A percentile compares a stretch with the other conserved stretches of the same genome.
These are phyloP conservation scores for Termitomyces sp. DNA, from an alignment of 768 basidiomycete species.

Conservation along the genomic window DNA sequence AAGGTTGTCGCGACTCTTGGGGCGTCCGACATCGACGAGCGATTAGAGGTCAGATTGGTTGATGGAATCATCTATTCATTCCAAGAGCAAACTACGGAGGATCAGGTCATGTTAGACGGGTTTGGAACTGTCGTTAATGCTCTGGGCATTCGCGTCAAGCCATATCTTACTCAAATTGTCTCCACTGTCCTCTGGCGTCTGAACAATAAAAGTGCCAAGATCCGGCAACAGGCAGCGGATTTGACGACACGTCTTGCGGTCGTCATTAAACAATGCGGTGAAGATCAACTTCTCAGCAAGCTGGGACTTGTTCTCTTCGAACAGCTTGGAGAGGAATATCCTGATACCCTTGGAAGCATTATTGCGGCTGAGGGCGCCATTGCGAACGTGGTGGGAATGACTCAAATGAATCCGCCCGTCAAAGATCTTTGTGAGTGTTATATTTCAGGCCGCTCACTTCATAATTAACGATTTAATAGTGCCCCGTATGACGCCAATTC, in stretches of 20 bases:
- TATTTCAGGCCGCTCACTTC: neutral
- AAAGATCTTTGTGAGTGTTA: conserved; percentile 88
- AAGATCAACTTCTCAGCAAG: conserved; percentile 93
- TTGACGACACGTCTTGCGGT: conserved; percentile 92
- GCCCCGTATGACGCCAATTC: conserved; percentile 99
- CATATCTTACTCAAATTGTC: conserved; percentile 97
- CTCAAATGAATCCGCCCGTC: conserved; percentile 99
- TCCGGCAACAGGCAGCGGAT: conserved; percentile 99
- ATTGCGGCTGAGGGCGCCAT: conserved; percentile 98
- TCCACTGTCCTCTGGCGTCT: conserved; percentile 98
- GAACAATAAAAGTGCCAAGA: conserved; percentile 99
- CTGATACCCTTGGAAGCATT: conserved; percentile 97
- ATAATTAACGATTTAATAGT: conserved; percentile 42
- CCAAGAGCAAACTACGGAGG: conserved; percentile 99
- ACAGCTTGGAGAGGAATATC: conserved; percentile 98
- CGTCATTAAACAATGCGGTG: conserved; percentile 98
- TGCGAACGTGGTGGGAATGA: conserved; percentile 99
- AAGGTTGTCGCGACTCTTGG: conserved; percentile 91
- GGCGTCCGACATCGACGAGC: conserved; percentile 96
- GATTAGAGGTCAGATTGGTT: conserved; percentile 88
- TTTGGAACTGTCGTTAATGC: conserved; percentile 98
- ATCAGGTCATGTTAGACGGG: conserved; percentile 98
- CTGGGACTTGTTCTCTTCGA: conserved; percentile 96
- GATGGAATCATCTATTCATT: conserved; percentile 99
- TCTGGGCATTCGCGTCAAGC: conserved; percentile 93